Base-by-base conservation (phyloP, 2,329 filamentous ascomycete species). In the Penicillium sp. region DNA sequence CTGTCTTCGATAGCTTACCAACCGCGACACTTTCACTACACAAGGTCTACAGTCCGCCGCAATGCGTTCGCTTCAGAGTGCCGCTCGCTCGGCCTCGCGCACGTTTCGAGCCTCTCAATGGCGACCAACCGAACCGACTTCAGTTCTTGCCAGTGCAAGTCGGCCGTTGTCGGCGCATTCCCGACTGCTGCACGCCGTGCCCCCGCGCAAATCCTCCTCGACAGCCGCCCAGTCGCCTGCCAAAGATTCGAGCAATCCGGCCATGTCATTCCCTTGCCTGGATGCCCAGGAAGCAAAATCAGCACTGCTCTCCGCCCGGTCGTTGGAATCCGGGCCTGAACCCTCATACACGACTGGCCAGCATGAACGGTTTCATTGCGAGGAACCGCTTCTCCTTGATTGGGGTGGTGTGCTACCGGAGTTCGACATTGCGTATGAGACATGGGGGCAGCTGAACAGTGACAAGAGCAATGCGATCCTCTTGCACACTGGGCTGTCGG, bases 321-420 rank as follows among this genome's bases (percentile, higher is more conserved):
- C 84, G 25, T 74, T 84, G 33, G 78, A 80, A 15, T 83, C 81
- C 32, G 91, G 91, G 0, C 91, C 91, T 1, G 93, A 98, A 61
- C 93, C 93, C 0, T 88, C 88, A 1, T 98, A 98, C 67, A 96
- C 91, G 0, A 84, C 86, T 31, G 93, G 93, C 41, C 81, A 80
- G n/a, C 90, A 93, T 36, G 78, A 86, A 50, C 77, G 72, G 19
- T 96, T 86, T 67, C 83, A 82, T 60, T 93, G 84, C 55, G 58
- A 76, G 6, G 75, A 87, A 15, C 83, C 89, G 0, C 71, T 97
- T 11, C 73, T 90, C 3, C 80, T 97, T 17, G 93, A 98, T 69
- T 97, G 94, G 87, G 93, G 93, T 45, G 93, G 93, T 37, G 79
- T 90, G n/a, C 70, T 98, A 23, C 86, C 84, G 11, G 82, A 89